Evolutionary conservation across 768 basidiomycete genomes (phyloP).

Genomic region (Sporobolomyces pararoseus): DNA sequence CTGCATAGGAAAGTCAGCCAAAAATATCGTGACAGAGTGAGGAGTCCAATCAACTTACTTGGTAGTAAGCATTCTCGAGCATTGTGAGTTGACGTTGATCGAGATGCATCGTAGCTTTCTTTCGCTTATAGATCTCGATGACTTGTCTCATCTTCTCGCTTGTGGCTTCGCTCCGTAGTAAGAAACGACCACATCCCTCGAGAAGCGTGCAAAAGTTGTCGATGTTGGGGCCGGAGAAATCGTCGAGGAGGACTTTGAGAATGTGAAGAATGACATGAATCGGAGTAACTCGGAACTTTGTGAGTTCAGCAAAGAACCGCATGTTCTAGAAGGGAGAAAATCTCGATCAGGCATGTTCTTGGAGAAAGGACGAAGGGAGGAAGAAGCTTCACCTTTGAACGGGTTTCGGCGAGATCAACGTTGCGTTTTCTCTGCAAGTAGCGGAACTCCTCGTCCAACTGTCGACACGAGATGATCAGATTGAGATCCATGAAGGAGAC

Average conservation of each 20-base stretch:
- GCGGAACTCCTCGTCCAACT: slow-evolving; percentile 96
- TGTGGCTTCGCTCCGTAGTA: slow-evolving; percentile 83
- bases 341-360: not conserved
- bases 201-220: slow-evolving; percentile 87
- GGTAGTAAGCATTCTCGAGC: slow-evolving; percentile 97
- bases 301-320: slow-evolving; percentile 78
- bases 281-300: slow-evolving; percentile 92
- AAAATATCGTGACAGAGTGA: not conserved
- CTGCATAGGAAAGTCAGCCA: slow-evolving; percentile 51
- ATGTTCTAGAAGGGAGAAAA: slow-evolving; percentile 50
- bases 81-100: slow-evolving; percentile 83
- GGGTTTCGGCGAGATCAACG: slow-evolving; percentile 77
- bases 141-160: slow-evolving; percentile 65
- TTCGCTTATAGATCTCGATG: slow-evolving; percentile 85
- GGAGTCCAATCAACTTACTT: slow-evolving; percentile 55
- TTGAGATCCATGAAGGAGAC: too few species aligned
- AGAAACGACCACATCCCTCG: slow-evolving; percentile 88
- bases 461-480: slow-evolving; percentile 5
- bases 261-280: slow-evolving; percentile 87
- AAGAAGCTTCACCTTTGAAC: slow-evolving; percentile 66
- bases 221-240: slow-evolving; percentile 85
- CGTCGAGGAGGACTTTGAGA: slow-evolving; percentile 95
- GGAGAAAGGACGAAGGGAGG: not conserved
- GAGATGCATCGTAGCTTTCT: slow-evolving; percentile 87
- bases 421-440: slow-evolving; percentile 93